Evolutionary conservation across 805 yeast species (phyloP).

Genomic region (Myxozyma vanderwaltii): DNA sequence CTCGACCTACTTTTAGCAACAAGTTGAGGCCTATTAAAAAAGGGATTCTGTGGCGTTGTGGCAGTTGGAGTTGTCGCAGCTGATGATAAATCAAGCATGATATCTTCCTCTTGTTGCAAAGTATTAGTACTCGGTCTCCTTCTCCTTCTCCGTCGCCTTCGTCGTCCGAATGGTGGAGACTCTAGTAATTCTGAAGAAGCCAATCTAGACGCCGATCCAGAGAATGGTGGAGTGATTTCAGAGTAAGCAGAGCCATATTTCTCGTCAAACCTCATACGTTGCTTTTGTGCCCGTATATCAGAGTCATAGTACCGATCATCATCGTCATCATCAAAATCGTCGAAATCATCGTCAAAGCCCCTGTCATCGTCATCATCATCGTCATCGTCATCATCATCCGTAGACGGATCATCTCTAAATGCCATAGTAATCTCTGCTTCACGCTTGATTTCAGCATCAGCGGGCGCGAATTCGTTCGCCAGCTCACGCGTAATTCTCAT

Average conservation of each 20-base stretch:
- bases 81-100: background rate
- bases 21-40: background rate
- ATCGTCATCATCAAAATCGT: constrained; percentile 13
- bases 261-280: constrained; percentile 6
- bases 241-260: constrained; percentile 13
- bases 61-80: background rate
- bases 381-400: constrained; percentile 27
- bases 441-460: constrained; percentile 34
- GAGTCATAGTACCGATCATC: constrained; percentile 5
- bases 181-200: background rate
- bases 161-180: constrained; percentile 7
- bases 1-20: constrained; percentile 2
- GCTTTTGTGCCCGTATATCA: background rate
- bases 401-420: constrained; percentile 19
- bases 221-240: background rate
- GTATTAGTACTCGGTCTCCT: background rate
- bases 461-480: constrained; percentile 34
- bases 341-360: constrained; percentile 6
- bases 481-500: constrained; percentile 34
- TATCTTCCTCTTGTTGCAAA: background rate
- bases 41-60: background rate
- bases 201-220: background rate
- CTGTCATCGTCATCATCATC: constrained; percentile 16
- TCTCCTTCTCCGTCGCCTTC: constrained; percentile 8
- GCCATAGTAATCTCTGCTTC: constrained; percentile 36